Conservation (phyloP, 345 rosid species). For the Brassica juncea region DNA sequence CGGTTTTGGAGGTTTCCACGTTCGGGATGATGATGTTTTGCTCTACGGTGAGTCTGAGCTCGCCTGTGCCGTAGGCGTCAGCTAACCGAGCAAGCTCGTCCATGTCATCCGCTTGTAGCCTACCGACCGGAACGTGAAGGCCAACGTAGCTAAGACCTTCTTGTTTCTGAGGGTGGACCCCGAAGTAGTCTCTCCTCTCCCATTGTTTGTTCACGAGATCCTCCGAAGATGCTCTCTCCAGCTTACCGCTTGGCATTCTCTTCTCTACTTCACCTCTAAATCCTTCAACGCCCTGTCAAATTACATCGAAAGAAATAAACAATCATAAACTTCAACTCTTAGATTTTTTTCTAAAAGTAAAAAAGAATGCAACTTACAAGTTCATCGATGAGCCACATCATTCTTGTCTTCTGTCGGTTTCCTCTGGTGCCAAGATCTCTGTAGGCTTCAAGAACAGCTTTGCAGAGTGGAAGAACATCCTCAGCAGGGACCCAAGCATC, state of each 20-base stretch:
- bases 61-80: constrained; percentile 78
- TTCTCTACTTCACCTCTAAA: constrained; percentile 75
- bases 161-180: constrained; percentile 88
- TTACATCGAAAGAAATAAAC: not conserved
- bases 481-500: constrained; percentile 93
- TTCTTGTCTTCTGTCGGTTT: constrained; percentile 87
- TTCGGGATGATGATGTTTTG: constrained; percentile 90
- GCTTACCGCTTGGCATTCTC: constrained; percentile 65
- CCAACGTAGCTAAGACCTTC: constrained; percentile 83
- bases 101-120: constrained; percentile 93
- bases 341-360: not conserved
- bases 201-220: constrained; percentile 74
- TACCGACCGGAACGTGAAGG: constrained; percentile 84
- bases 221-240: constrained; percentile 66
- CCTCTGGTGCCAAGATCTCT: constrained; percentile 93
- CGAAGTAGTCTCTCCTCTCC: constrained; percentile 81
- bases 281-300: constrained; percentile 69
- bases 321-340: not conserved
- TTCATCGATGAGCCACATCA: constrained; percentile 99
- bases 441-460: constrained; percentile 75
- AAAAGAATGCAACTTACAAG: constrained; percentile 54
- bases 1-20: constrained; percentile 66
- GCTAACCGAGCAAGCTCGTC: constrained; percentile 79
- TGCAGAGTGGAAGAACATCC: constrained; percentile 70
- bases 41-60: constrained; percentile 89